Percentiles rank a stretch among this genome's conserved stretches.
phyloP scores from a whole-genome alignment of 2,329 filamentous ascomycete species.

The Metarhizium album region DNA sequence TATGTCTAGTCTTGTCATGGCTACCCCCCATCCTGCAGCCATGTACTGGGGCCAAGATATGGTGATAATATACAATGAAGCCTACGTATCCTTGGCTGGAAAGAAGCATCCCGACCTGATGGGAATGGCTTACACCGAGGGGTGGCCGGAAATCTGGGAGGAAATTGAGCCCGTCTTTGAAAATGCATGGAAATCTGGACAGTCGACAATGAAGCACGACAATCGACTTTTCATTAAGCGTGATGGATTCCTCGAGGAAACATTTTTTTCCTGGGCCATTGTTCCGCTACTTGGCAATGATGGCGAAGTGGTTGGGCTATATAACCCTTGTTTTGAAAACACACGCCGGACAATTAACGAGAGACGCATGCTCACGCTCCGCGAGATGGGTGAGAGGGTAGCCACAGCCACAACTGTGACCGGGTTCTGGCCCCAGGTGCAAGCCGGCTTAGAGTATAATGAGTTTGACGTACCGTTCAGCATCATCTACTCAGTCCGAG shows the following conservation, averaged over 20 bases:
- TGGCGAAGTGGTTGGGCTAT: conserved; percentile 63
- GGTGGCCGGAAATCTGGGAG: conserved; percentile 67
- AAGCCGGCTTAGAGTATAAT: conserved; percentile 60
- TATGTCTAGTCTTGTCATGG: conserved; percentile 78
- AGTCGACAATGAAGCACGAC: conserved; percentile 78
- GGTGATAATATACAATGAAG: conserved; percentile 62
- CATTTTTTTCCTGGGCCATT: conserved; percentile 75
- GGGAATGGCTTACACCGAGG: conserved; percentile 58
- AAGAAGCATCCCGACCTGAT: conserved; percentile 68
- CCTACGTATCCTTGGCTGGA: conserved; percentile 60
- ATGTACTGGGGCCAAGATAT: conserved; percentile 71
- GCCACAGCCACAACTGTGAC: conserved; percentile 61
- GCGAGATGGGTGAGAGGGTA: conserved; percentile 67
- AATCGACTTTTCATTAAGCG: conserved; percentile 64
- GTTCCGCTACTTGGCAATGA: conserved; percentile 67
- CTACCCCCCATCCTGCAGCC: conserved; percentile 60
- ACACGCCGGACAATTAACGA: conserved; percentile 70
- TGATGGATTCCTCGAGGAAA: conserved; percentile 62
- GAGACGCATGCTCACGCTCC: conserved; percentile 65
- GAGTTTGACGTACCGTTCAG: conserved; percentile 67
- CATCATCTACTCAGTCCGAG: conserved; percentile 63
- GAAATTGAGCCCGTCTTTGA: conserved; percentile 58
- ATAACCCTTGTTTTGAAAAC: conserved; percentile 75
- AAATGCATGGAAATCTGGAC: conserved; percentile 56
- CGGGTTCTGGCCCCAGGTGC: conserved; percentile 62